Base-by-base conservation (phyloP, 192 early-diverging fungal genomes). In the Physocladia obscura region DNA sequence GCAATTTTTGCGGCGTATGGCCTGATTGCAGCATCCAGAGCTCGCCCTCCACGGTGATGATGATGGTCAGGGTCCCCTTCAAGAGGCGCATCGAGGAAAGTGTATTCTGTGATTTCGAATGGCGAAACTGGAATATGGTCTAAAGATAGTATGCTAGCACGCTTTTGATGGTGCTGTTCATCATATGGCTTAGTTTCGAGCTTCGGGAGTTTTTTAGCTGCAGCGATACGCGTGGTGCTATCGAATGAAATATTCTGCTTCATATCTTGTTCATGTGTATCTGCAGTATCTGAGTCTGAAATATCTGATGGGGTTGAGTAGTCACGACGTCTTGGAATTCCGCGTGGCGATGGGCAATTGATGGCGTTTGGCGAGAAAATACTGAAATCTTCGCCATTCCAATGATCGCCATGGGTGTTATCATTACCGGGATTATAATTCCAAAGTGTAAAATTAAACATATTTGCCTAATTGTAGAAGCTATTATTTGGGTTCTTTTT, bases 341-440 rank as follows among this genome's bases (percentile, higher is more conserved):
- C 60, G n/a, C 15, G 39, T n/a, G 21, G 60, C 0, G 60, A 37
- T 11, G 19, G 8, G 24, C n/a, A 21, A 1, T n/a, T 30, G 60
- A 24, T 26, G 6, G 39, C 27, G 39, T 62, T 62, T 62, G 60
- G 60, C 15, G 60, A 62, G 39, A 27, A 62, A 29, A 62, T 62
- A 27, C 60, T 59, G 71, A 93, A 93, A 67, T 93, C 91, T 60
- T 92, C 90, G 2, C 90, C 91, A 54, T 91, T 92, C 91, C 92
- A 93, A 50, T 91, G 89, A 67, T 93, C 92, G 5, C 92, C 92
- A 58, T 84, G 76, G 19, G 77, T 76, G 68, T 93, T 90, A 71
- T 91, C 90, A 47, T 93, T 93, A 29, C 74, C 76, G 4, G 90
- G 79, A 73, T 93, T 93, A 73, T 93, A 93, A 69, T 93, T 93